Conservation (phyloP, 1,284 basidiomycete species). For the Microbotryomycetes sp. region DNA sequence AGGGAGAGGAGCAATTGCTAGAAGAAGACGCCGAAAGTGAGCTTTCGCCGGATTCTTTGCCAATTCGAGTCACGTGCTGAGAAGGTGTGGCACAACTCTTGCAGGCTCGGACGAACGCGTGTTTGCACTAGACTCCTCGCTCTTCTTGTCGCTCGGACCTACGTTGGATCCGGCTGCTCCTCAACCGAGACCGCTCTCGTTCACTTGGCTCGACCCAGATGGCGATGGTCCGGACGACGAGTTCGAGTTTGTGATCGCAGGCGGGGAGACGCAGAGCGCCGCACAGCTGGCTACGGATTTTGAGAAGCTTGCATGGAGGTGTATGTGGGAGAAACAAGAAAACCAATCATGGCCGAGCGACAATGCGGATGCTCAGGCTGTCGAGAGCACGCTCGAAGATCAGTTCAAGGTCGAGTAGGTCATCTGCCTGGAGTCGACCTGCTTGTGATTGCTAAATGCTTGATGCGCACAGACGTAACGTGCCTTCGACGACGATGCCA, state of each 20-base stretch:
- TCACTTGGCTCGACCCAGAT: slow-evolving; percentile 77
- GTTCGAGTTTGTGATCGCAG: slow-evolving; percentile 32
- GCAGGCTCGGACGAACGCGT: slow-evolving; percentile 62
- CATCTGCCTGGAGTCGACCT: background rate
- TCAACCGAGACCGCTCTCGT: slow-evolving; percentile 52
- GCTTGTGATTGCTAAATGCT: background rate
- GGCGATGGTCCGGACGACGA: slow-evolving; percentile 54
- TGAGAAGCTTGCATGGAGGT: slow-evolving; percentile 38
- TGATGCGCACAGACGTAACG: slow-evolving; percentile 8
- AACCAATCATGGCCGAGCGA: slow-evolving; percentile 25
- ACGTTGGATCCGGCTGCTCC: slow-evolving; percentile 57
- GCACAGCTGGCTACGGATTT: slow-evolving; percentile 39
- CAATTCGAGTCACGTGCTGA: slow-evolving; percentile 14
- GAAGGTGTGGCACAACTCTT: slow-evolving; percentile 14
- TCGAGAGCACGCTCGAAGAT: slow-evolving; percentile 18
- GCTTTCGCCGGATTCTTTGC: slow-evolving; percentile 35
- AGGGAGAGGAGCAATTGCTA: slow-evolving; percentile 85
- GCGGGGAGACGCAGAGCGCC: slow-evolving; percentile 4
- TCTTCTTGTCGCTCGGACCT: slow-evolving; percentile 66
- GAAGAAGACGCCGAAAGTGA: slow-evolving; percentile 93
- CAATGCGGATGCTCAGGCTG: slow-evolving; percentile 2
- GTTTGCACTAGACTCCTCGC: slow-evolving; percentile 81
- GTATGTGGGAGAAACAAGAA: slow-evolving; percentile 36
- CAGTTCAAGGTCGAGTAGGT: slow-evolving; percentile 31
- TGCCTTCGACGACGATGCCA: background rate